These are phyloP conservation scores for Naganishia kalamii DNA, from an alignment of 768 basidiomycete genomes.

Conservation along the genomic window DNA sequence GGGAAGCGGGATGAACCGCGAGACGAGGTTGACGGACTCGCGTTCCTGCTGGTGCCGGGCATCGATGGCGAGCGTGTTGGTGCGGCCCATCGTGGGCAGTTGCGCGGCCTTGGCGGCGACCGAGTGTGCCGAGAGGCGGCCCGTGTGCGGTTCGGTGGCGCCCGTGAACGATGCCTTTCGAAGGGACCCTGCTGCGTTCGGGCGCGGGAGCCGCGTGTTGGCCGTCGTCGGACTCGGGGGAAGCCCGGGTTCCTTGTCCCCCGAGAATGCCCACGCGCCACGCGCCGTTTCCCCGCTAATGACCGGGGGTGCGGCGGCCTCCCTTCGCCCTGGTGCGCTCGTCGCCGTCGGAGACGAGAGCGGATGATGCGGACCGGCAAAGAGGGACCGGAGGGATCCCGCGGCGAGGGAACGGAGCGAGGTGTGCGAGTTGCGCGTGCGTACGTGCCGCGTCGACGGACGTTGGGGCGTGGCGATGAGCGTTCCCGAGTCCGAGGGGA, in stretches of 20 bases:
- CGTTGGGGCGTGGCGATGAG: background rate
- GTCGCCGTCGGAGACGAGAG: slow-evolving; percentile 1
- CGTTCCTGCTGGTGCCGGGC: background rate
- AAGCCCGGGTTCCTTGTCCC: background rate
- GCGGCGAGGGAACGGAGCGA: slow-evolving; percentile 3
- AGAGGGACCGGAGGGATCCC: background rate
- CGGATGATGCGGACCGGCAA: slow-evolving; percentile 13
- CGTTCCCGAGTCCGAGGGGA: background rate
- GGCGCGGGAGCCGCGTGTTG: background rate
- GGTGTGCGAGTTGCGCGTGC: slow-evolving; percentile 19
- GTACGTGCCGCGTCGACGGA: slow-evolving; percentile 1
- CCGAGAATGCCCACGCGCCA: background rate
- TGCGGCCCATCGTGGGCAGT: background rate
- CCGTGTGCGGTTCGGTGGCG: background rate
- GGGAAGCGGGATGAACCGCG: slow-evolving; percentile 14
- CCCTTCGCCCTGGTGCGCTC: background rate
- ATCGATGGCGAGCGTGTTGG: background rate
- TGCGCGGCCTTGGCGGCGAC: slow-evolving; percentile 15
- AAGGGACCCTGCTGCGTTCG: background rate
- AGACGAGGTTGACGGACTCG: slow-evolving; percentile 19
- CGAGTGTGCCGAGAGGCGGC: slow-evolving; percentile 16
- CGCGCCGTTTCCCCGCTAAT: slow-evolving; percentile 11
- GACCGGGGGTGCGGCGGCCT: slow-evolving; percentile 4
- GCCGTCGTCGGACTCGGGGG: background rate
- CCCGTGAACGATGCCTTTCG: slow-evolving; percentile 17